Base-by-base conservation (phyloP, 352 stramenopile genomes). In the Globisporangium barbulae region DNA sequence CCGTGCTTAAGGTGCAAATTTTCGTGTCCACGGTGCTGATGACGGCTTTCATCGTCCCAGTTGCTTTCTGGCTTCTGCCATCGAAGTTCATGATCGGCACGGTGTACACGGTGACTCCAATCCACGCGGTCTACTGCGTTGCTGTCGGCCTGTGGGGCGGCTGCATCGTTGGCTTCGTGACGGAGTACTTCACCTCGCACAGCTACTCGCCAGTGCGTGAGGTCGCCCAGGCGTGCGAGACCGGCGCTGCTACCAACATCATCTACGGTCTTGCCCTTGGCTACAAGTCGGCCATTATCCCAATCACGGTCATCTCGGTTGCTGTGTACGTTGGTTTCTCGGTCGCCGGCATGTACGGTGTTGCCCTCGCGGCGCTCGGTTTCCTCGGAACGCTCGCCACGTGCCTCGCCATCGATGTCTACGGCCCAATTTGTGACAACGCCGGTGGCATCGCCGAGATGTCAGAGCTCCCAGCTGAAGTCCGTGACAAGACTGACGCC, bases 371-470 rank as follows among this genome's bases (percentile, higher is more conserved):
- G 30, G 97, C 98, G 22, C 97, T 99, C 71, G 98, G 98, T 54
- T 99, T 99, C 91, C 90, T 99, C 44, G 97, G 94, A 59, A 99
- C 98, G 67, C 94, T 99, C 60, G 94, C 96, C 30, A 99, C 97
- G 55, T 98, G 94, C 70, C 90, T 99, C 55, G 98, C 98, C 25
- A 99, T 99, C 85, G 98, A 99, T 79, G 97, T 98, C 49, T 99
- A 99, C 80, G 97, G 98, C 50, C 98, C 98, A 28, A 98, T 99
- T 57, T 99, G 96, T 86, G 98, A 99, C 75, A 99, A 99, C 77
- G 98, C 98, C 63, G 96, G 96, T 79, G 97, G 98, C 69, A 99
- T 99, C 82, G 98, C 97, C 58, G 98, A 99, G 79, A 99, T 99
- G 98, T 79, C 97, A 1, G 95, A 99, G 79, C 89, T 99, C 57